Base-by-base conservation (phyloP, 1,139 yeast genomes). In the Protomyces pachydermus region DNA sequence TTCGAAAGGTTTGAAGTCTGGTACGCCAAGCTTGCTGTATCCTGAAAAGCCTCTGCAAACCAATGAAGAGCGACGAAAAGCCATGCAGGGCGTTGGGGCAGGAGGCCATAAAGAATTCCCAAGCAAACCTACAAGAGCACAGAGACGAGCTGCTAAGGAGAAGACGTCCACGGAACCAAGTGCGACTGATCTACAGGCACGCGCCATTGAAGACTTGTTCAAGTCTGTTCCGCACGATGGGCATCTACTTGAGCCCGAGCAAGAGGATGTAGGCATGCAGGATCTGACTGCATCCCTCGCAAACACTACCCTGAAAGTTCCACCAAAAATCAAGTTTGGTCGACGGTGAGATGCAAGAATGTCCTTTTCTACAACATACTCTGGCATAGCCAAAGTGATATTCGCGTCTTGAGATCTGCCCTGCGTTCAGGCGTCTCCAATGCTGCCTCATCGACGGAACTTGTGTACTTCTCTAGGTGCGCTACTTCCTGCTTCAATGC, bases 401-500 rank as follows among this genome's bases (percentile, higher is more conserved):
- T 23, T 14, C 62, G 42, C 25, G 62, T 58, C 53, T 52, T 38
- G 45, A 51, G 32, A 14, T 69, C 62, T 2, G 68, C 62, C 12
- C 14, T 23, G 8, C 62, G 62, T 28, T 58, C 62, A 12, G 52
- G 25, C 18, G 20, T 54, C 28, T 57, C 61, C 35, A 67, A 61
- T 18, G 56, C 65, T 35, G 46, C 53, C 18, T 56, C 54, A 20
- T 39, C 32, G 61, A 69, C 67, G n/a, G 56, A 56, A n/a, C 52
- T 42, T 5, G 70, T 54, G 46, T 48, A 50, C 23, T 74, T 70
- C 77, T 82, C 75, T 67, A 91, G 76, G 73, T 88, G 80, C 18
- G 82, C 81, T 50, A 90, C 78, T 74, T 91, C 98, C 0, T 71
- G 71, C 45, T 76, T 76, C 86, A 91, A 85, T 64, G 78, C 74